These are phyloP conservation scores for Nakazawaea ernobii DNA, from an alignment of 805 yeast genomes.

Conservation along the genomic window DNA sequence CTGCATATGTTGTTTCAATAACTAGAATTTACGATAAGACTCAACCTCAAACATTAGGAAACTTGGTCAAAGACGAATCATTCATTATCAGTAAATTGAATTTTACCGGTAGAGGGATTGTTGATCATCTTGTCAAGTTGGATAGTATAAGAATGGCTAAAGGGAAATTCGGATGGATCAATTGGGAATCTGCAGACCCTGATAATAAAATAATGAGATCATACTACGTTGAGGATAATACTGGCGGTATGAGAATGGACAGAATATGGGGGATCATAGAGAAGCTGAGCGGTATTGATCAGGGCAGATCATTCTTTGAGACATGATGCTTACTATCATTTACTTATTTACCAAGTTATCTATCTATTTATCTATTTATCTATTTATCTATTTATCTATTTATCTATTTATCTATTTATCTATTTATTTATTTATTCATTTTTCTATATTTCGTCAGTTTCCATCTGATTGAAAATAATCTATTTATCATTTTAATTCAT, in stretches of 20 bases:
- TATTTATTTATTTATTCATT: not conserved
- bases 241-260: slow-evolving; percentile 82
- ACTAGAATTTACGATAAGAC: slow-evolving; percentile 63
- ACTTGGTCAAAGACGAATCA: slow-evolving; percentile 54
- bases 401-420: not conserved
- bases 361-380: not conserved
- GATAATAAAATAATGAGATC: slow-evolving; percentile 29
- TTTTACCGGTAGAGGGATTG: slow-evolving; percentile 59
- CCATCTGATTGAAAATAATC: too few species aligned
- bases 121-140: slow-evolving; percentile 54
- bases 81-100: slow-evolving; percentile 64
- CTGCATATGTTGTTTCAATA: slow-evolving; percentile 65
- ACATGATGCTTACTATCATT: not conserved
- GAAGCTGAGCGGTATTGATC: slow-evolving; percentile 55
- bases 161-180: slow-evolving; percentile 41
- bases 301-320: slow-evolving; percentile 44
- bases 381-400: too few species aligned
- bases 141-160: slow-evolving; percentile 28
- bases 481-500: not conserved
- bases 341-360: not conserved
- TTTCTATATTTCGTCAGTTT: too few species aligned
- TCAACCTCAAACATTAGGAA: slow-evolving; percentile 59
- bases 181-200: slow-evolving; percentile 36
- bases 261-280: slow-evolving; percentile 82
- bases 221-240: slow-evolving; percentile 62